phyloP scores from a whole-genome alignment of 331 rosid species.

The Quercus tomentella region DNA sequence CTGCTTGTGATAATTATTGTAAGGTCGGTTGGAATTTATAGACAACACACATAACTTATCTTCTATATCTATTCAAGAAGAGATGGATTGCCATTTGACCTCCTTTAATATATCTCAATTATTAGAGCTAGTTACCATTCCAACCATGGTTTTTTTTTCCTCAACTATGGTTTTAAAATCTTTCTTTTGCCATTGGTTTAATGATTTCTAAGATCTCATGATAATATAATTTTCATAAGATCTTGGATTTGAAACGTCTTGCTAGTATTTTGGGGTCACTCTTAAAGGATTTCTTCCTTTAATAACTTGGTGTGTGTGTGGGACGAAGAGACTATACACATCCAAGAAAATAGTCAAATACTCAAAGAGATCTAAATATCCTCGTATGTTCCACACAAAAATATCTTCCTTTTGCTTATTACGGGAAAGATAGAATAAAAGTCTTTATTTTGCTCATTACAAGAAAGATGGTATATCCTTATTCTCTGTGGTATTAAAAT shows the following conservation, averaged over 20 bases:
- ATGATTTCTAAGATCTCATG: no score
- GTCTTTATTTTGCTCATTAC: background rate
- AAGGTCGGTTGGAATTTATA: background rate
- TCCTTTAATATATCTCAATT: background rate
- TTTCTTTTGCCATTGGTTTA: background rate
- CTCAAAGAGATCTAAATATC: no score
- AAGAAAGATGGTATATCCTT: no score
- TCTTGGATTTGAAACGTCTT: rapidly evolving
- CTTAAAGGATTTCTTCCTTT: no score
- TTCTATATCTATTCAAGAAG: background rate
- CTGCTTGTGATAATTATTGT: background rate
- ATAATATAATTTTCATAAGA: no score
- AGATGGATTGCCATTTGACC: background rate
- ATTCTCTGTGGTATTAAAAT: no score
- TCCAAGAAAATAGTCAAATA: no score
- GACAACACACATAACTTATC: background rate
- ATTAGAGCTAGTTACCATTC: background rate
- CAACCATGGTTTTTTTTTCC: background rate
- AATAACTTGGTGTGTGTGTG: no score
- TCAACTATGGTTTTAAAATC: background rate
- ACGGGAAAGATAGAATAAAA: background rate
- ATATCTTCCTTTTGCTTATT: background rate
- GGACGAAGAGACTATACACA: no score
- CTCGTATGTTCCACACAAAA: no score
- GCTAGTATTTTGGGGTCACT: rapidly evolving